These are phyloP conservation scores for Epicoccum sorghinum DNA, from an alignment of 2,329 filamentous ascomycete species.

Conservation along the genomic window DNA sequence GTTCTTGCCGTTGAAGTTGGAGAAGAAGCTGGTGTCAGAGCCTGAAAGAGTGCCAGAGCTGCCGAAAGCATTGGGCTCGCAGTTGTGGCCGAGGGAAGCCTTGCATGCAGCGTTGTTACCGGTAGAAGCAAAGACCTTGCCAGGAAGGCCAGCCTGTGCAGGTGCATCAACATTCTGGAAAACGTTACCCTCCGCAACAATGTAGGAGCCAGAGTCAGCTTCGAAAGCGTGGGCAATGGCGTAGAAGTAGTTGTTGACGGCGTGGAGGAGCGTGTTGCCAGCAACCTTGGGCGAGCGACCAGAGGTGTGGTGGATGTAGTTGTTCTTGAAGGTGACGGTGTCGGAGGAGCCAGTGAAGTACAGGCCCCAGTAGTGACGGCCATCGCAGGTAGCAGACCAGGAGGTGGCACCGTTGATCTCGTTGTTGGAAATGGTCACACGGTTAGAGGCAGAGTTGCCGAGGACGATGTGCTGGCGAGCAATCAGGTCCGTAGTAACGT, in stretches of 20 bases:
- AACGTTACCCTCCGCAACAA: slow-evolving; percentile 64
- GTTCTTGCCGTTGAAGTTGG: slow-evolving; percentile 60
- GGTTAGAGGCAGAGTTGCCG: slow-evolving; percentile 59
- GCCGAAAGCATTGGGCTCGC: slow-evolving; percentile 55
- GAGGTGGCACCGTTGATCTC: slow-evolving; percentile 62
- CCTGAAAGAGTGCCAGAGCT: slow-evolving; percentile 35
- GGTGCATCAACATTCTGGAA: slow-evolving; percentile 60
- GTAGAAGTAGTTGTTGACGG: slow-evolving; percentile 68
- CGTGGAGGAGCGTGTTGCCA: slow-evolving; percentile 63
- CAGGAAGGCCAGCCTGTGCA: slow-evolving; percentile 50
- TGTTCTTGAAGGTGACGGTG: slow-evolving; percentile 63
- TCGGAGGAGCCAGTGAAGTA: slow-evolving; percentile 64
- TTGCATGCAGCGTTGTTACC: slow-evolving; percentile 52
- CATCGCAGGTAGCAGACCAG: slow-evolving; percentile 64
- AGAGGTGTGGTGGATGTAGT: slow-evolving; percentile 65
- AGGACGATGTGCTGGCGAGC: slow-evolving; percentile 67
- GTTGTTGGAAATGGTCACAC: slow-evolving; percentile 66
- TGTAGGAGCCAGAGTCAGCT: slow-evolving; percentile 44
- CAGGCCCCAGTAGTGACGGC: slow-evolving; percentile 64
- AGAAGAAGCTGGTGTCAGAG: slow-evolving; percentile 56
- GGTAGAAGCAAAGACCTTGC: slow-evolving; percentile 49
- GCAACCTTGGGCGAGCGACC: slow-evolving; percentile 64
- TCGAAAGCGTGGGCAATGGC: slow-evolving; percentile 65
- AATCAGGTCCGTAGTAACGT: slow-evolving; percentile 59
- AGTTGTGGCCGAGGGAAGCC: slow-evolving; percentile 56